phyloP scores from a whole-genome alignment of 2,329 filamentous ascomycete species.

The Fusarium sp. region DNA sequence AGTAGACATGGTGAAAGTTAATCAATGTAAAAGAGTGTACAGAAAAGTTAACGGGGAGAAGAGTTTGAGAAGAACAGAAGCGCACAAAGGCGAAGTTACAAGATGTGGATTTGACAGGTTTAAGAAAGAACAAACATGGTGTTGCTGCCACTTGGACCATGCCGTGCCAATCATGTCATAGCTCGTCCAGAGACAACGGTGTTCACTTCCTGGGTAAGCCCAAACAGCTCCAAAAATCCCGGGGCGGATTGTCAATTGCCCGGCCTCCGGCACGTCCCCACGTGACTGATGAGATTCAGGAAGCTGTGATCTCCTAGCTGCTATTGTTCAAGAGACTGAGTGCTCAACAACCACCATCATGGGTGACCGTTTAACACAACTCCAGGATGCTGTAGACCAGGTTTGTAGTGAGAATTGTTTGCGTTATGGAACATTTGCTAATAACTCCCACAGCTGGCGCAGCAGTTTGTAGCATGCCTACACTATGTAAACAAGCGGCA shows the following conservation, averaged over 20 bases:
- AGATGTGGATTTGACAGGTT: conserved; percentile 32
- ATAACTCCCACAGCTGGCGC: conserved; percentile 67
- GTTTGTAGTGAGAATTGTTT: conserved; percentile 59
- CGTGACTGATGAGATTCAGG: conserved; percentile 33
- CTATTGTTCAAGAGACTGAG: conserved; percentile 9
- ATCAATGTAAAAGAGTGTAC: conserved; percentile 28
- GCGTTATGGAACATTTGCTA: not conserved
- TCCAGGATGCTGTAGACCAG: conserved; percentile 89
- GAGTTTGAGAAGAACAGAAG: conserved; percentile 26
- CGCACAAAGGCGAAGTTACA: conserved; percentile 29
- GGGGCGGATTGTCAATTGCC: conserved; percentile 52
- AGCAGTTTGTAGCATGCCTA: conserved; percentile 77
- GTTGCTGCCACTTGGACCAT: conserved; percentile 46
- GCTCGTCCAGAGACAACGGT: conserved; percentile 53
- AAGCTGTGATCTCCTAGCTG: not conserved
- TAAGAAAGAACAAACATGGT: conserved; percentile 39
- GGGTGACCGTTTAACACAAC: conserved; percentile 84
- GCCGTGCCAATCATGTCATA: conserved; percentile 48
- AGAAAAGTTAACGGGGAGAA: conserved; percentile 30
- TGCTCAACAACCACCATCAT: conserved; percentile 60
- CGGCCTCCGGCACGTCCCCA: conserved; percentile 43
- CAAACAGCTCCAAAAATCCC: conserved; percentile 34
- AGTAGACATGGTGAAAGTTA: conserved; percentile 48
- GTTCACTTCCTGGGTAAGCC: conserved; percentile 53
- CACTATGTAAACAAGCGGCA: conserved; percentile 79